Conservation (phyloP, 2,329 filamentous ascomycete genomes). For the Cladophialophora chaetospira region DNA sequence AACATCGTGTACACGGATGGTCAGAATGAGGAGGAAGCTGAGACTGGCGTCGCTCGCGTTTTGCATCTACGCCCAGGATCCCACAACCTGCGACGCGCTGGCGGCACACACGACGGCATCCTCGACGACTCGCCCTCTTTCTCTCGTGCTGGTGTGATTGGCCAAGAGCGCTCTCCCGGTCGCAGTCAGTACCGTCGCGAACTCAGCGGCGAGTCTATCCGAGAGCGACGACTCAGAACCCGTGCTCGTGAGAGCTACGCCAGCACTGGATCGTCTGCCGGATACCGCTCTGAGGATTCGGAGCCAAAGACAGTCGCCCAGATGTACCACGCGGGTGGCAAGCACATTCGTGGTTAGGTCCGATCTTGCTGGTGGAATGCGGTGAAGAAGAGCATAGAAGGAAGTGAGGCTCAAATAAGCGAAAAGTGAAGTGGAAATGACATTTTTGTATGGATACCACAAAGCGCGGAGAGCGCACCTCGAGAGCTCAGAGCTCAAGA, state of each 20-base stretch:
- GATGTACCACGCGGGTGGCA: constrained; percentile 22
- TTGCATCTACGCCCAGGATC: constrained; percentile 19
- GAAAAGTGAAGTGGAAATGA: too few species aligned
- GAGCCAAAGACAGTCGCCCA: constrained; percentile 27
- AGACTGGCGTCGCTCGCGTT: constrained; percentile 14
- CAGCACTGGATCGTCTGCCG: constrained; percentile 18
- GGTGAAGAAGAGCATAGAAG: too few species aligned
- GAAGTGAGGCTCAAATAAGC: too few species aligned
- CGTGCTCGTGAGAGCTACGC: constrained; percentile 18
- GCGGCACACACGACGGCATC: neutral
- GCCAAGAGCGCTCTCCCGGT: neutral
- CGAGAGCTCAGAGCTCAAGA: too few species aligned
- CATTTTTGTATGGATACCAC: too few species aligned
- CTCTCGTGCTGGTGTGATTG: neutral
- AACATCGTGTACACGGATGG: neutral
- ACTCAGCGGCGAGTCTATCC: neutral
- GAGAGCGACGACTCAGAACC: neutral
- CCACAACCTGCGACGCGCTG: constrained; percentile 17
- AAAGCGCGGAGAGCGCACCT: too few species aligned
- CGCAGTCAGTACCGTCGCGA: neutral
- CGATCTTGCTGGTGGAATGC: too few species aligned
- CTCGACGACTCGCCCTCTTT: too few species aligned
- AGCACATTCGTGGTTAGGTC: constrained; percentile 24
- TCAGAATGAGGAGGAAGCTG: neutral
- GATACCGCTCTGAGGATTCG: constrained; percentile 25